phyloP scores from a whole-genome alignment of 176 grass and related monocot genomes.

The Typha latifolia region DNA sequence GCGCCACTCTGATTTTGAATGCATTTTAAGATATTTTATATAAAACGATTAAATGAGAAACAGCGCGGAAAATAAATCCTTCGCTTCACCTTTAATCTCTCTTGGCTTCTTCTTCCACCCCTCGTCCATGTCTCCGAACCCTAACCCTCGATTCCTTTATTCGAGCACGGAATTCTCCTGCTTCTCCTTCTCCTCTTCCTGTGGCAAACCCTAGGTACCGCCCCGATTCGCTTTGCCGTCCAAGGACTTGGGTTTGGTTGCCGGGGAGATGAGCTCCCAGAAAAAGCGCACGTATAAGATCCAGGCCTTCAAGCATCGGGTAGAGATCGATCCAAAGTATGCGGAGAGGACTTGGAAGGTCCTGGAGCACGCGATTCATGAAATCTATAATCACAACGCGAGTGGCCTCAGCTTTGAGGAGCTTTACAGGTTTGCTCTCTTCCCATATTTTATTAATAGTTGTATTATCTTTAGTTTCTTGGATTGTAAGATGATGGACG shows the following conservation, averaged over 20 bases:
- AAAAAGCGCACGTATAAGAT: constrained; percentile 83
- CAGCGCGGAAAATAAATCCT: too few relatives aligned
- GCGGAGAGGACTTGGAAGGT: constrained; percentile 91
- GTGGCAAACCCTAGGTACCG: too few relatives aligned
- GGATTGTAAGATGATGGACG: too few relatives aligned
- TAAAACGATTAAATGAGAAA: too few relatives aligned
- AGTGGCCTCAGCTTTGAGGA: constrained; percentile 94
- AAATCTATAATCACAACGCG: constrained; percentile 98
- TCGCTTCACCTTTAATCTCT: too few relatives aligned
- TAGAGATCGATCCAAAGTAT: constrained; percentile 95
- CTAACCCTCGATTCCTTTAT: too few relatives aligned
- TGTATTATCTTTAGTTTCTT: background rate
- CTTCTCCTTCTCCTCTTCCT: too few relatives aligned
- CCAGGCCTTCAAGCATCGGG: constrained; percentile 82
- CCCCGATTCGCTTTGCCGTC: too few relatives aligned
- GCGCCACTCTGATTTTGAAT: constrained; percentile 54
- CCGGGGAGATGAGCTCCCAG: constrained; percentile 37
- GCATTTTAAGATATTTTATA: too few relatives aligned
- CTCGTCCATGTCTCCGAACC: too few relatives aligned
- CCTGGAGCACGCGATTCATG: constrained; percentile 80
- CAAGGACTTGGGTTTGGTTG: background rate
- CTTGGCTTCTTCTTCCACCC: too few relatives aligned
- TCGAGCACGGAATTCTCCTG: too few relatives aligned
- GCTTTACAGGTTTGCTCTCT: constrained; percentile 49
- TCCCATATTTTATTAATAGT: background rate